Evolutionary conservation across 192 early-diverging fungal species (phyloP).

Genomic region (Nowakowskiella sp.): DNA sequence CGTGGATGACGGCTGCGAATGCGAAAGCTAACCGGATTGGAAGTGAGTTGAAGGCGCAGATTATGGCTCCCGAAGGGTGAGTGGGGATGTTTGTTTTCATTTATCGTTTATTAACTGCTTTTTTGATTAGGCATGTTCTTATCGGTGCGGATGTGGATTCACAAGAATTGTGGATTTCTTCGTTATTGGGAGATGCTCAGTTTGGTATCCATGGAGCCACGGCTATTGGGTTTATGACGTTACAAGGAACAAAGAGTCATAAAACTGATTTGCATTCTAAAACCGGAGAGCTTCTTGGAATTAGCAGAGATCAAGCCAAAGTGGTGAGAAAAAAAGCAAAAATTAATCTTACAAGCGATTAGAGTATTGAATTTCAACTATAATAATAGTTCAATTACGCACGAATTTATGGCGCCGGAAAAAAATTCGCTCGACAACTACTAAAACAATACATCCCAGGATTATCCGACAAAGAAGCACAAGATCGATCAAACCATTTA

Average conservation of each 20-base stretch:
- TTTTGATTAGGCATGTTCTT: no score
- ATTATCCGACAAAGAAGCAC: constrained; percentile 56
- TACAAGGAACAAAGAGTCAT: constrained; percentile 84
- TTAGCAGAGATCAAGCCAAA: constrained; percentile 83
- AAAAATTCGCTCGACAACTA: constrained; percentile 69
- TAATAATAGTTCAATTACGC: constrained; percentile 86
- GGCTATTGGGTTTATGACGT: constrained; percentile 94
- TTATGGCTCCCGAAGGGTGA: constrained; percentile 75
- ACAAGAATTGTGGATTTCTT: constrained; percentile 95
- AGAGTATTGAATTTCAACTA: neutral
- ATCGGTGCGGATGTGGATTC: constrained; percentile 96
- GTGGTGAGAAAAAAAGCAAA: no score
- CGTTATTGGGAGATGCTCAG: constrained; percentile 87
- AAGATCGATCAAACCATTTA: constrained; percentile 55
- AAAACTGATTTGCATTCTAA: constrained; percentile 91
- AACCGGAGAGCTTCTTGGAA: constrained; percentile 80
- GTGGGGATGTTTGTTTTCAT: no score
- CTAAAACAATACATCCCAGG: constrained; percentile 71
- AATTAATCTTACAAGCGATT: neutral
- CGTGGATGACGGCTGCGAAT: constrained; percentile 95
- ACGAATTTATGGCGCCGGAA: constrained; percentile 91
- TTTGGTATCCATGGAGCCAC: constrained; percentile 87
- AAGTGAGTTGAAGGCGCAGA: constrained; percentile 84
- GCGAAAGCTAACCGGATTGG: constrained; percentile 83
- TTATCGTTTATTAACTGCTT: no score